Evolutionary conservation across 2,329 filamentous ascomycete genomes (phyloP).

Genomic region (Nemania sp.): DNA sequence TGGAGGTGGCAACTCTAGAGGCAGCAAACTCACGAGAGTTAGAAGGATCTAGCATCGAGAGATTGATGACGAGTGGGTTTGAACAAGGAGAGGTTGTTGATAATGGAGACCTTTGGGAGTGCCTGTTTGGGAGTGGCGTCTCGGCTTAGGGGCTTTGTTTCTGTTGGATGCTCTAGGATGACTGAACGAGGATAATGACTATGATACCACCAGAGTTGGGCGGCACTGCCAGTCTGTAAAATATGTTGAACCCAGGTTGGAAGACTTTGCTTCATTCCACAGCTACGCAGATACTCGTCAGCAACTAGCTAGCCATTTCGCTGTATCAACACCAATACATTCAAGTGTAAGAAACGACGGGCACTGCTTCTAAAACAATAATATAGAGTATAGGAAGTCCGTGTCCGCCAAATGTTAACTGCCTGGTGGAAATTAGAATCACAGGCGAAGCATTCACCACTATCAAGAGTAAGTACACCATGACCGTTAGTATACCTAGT

Average conservation of each 20-base stretch:
- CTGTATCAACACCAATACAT: too few relatives aligned
- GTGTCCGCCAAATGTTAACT: too few relatives aligned
- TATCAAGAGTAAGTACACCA: too few relatives aligned
- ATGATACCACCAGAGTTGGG: not conserved
- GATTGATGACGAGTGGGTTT: constrained; percentile 74
- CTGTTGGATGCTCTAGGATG: constrained; percentile 1
- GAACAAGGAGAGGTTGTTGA: constrained; percentile 82
- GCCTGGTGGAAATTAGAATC: too few relatives aligned
- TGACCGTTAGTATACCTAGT: too few relatives aligned
- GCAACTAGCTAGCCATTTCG: too few relatives aligned
- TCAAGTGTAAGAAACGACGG: too few relatives aligned
- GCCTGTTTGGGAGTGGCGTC: constrained; percentile 77
- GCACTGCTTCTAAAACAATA: too few relatives aligned
- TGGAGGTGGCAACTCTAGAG: constrained; percentile 81
- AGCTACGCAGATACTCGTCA: too few relatives aligned
- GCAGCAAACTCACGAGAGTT: constrained; percentile 87
- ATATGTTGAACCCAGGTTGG: not conserved
- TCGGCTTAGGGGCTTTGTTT: constrained; percentile 44
- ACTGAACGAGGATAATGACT: not conserved
- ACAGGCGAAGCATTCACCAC: too few relatives aligned
- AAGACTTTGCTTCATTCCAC: too few relatives aligned
- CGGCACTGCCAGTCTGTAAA: not conserved
- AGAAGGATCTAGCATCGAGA: constrained; percentile 76
- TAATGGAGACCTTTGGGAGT: constrained; percentile 86
- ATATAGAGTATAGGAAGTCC: too few relatives aligned